phyloP scores from a whole-genome alignment of 2,329 filamentous ascomycete species.

The Penicillium expansum region DNA sequence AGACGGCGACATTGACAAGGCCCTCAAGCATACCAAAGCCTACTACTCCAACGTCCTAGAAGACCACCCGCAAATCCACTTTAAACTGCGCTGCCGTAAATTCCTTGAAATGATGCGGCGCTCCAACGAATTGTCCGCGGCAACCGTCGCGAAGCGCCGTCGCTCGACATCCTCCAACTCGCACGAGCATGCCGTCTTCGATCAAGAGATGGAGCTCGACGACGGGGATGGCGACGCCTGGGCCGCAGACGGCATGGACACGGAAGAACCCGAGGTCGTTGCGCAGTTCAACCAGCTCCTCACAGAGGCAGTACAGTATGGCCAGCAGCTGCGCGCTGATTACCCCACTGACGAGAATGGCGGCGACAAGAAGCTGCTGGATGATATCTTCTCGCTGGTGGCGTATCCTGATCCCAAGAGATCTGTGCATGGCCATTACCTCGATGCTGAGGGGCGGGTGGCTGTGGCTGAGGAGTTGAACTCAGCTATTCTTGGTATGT shows the following conservation, averaged over 20 bases:
- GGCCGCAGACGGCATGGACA: conserved; percentile 52
- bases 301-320: conserved; percentile 71
- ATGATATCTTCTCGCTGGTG: conserved; percentile 83
- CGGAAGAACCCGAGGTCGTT: conserved; percentile 46
- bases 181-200: conserved; percentile 47
- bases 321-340: conserved; percentile 72
- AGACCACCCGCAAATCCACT: conserved; percentile 79
- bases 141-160: conserved; percentile 37
- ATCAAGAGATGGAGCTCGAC: conserved; percentile 59
- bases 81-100: conserved; percentile 82
- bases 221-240: conserved; percentile 33
- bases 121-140: conserved; percentile 60
- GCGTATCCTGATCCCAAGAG: conserved; percentile 80
- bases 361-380: conserved; percentile 69
- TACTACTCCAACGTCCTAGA: conserved; percentile 79
- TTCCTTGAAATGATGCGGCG: conserved; percentile 92
- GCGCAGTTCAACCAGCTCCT: conserved; percentile 55
- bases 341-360: conserved; percentile 69
- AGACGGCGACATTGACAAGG: conserved; percentile 87
- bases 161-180: conserved; percentile 36
- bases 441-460: conserved; percentile 72
- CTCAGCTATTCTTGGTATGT: conserved; percentile 80
- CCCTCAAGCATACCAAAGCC: conserved; percentile 73
- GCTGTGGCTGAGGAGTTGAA: conserved; percentile 91
- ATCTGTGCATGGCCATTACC: conserved; percentile 71